Percentiles rank a stretch among this genome's conserved stretches.
These are phyloP conservation scores for Smallanthus sonchifolius DNA, from an alignment of 129 eudicot genomes.

Conservation along the genomic window DNA sequence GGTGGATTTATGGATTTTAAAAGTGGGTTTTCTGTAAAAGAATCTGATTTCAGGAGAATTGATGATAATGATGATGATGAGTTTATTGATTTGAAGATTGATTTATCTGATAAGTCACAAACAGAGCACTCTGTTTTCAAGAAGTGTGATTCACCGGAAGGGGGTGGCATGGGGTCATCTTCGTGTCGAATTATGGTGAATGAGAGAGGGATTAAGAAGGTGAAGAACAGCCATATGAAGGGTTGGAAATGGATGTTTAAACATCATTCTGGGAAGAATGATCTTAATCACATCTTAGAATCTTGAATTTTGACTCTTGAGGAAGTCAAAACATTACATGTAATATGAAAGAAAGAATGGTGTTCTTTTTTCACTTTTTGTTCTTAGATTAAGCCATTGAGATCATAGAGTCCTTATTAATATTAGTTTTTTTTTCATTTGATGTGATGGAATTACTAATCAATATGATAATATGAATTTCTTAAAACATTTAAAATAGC, in stretches of 20 bases:
- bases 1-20: constrained; percentile 26
- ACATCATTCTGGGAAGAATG: constrained; percentile 46
- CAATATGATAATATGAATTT: background rate
- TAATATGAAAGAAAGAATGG: constrained; percentile 1
- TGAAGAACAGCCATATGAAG: constrained; percentile 45
- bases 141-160: constrained; percentile 22
- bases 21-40: constrained; percentile 38
- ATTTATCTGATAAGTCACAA: constrained; percentile 37
- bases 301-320: constrained; percentile 30
- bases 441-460: constrained; percentile 4
- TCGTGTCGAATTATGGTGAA: constrained; percentile 51
- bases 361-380: too few species aligned
- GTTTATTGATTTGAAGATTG: constrained; percentile 75
- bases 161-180: constrained; percentile 31
- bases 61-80: constrained; percentile 77
- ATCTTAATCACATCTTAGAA: constrained; percentile 28
- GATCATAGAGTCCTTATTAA: constrained; percentile 4
- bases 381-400: constrained; percentile 11
- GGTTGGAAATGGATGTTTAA: constrained; percentile 73
- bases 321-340: constrained; percentile 12
- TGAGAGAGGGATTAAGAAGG: constrained; percentile 55
- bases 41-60: constrained; percentile 48
- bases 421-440: constrained; percentile 1
- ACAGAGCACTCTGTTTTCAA: constrained; percentile 37
- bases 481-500: background rate